Percentiles rank a stretch among this genome's conserved stretches.
These are phyloP conservation scores for Trametes pubescens DNA, from an alignment of 1,284 basidiomycete species.

Conservation along the genomic window DNA sequence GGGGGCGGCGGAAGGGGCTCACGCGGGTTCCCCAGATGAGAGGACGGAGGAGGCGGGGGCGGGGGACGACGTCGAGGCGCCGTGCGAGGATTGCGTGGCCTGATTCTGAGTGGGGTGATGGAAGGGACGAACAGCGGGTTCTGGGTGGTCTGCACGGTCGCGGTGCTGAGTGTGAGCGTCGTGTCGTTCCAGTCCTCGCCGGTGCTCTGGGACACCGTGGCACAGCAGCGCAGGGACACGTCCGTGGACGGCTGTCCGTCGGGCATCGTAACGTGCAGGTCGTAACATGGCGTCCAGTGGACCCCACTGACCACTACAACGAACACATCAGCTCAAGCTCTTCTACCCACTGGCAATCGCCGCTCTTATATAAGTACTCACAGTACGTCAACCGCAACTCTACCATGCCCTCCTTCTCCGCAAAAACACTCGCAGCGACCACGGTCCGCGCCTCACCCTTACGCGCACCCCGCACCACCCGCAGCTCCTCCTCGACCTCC, in stretches of 20 bases:
- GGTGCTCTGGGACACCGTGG: constrained; percentile 59
- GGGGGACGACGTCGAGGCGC: too few species aligned
- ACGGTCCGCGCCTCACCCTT: constrained; percentile 47
- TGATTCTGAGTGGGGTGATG: constrained; percentile 1
- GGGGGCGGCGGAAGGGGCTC: too few species aligned
- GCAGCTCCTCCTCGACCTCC: constrained; percentile 42
- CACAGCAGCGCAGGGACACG: constrained; percentile 62
- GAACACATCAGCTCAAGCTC: too few species aligned
- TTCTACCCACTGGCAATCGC: too few species aligned
- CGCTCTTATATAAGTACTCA: neutral
- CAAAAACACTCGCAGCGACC: constrained; percentile 49
- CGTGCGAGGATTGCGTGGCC: neutral
- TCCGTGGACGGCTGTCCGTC: constrained; percentile 52
- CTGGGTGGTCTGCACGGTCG: constrained; percentile 31
- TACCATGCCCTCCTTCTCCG: constrained; percentile 46
- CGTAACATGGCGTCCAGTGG: constrained; percentile 62
- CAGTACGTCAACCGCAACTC: constrained; percentile 43
- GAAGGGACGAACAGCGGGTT: constrained; percentile 9
- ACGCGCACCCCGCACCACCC: constrained; percentile 34
- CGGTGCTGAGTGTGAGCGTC: constrained; percentile 60
- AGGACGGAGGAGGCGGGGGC: too few species aligned
- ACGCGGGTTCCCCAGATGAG: too few species aligned
- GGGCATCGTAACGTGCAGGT: constrained; percentile 58
- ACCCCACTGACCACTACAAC: constrained; percentile 57
- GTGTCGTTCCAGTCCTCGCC: constrained; percentile 66